Evolutionary conservation across 208 protist species (phyloP).

Genomic region (Leishmania turanica): DNA sequence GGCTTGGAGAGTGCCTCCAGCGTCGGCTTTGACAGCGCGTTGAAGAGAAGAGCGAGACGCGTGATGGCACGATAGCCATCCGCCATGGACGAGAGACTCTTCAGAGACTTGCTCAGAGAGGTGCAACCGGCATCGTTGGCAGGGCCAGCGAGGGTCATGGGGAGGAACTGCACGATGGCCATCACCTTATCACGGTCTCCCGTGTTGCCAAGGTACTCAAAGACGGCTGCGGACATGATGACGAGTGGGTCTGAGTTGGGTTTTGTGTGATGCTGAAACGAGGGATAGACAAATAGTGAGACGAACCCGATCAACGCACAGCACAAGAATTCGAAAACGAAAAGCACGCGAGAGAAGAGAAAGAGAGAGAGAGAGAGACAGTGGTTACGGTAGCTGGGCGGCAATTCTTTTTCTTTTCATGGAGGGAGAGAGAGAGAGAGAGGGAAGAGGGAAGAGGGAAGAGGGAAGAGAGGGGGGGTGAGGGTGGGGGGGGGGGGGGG

Average conservation of each 20-base stretch:
- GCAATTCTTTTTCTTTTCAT: background rate
- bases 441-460: no score
- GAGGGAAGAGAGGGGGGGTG: background rate
- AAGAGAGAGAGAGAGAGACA: background rate
- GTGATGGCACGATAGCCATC: constrained; percentile 87
- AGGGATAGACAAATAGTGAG: background rate
- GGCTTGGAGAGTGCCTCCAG: constrained; percentile 59
- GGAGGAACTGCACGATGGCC: constrained; percentile 88
- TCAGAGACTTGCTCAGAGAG: constrained; percentile 66
- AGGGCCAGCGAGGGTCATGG: constrained; percentile 67
- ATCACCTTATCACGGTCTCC: constrained; percentile 91
- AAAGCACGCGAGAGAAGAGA: constrained; percentile 15
- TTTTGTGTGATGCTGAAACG: background rate
- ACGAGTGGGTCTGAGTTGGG: background rate
- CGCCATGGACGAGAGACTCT: constrained; percentile 75
- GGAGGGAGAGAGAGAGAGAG: background rate
- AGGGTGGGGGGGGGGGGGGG: no score
- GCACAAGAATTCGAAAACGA: background rate
- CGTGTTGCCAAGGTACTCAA: constrained; percentile 69
- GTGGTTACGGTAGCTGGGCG: background rate
- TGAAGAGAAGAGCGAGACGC: constrained; percentile 79
- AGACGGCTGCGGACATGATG: constrained; percentile 50
- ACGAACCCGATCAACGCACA: background rate
- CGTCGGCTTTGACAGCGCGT: constrained; percentile 66
- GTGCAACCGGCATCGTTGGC: constrained; percentile 53